Evolutionary conservation across 352 stramenopile species (phyloP), one percentile per base, ranked within the genome.

Genomic region (Globisporangium echinulatum): DNA sequence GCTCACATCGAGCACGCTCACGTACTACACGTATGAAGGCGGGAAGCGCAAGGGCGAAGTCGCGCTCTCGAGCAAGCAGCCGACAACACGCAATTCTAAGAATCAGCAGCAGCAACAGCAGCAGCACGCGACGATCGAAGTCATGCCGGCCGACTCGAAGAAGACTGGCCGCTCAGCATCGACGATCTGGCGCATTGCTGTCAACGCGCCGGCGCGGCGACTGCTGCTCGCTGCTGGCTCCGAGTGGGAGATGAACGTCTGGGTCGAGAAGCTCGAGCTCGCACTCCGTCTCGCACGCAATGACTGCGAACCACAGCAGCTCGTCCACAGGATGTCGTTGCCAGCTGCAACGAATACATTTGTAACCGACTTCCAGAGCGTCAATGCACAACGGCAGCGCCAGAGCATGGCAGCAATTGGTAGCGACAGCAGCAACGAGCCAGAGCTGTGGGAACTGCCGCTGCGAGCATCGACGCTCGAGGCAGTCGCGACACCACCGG

Each of bases 191-290:
- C 71, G 74, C 33, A 71, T 83, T 25, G 74, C 66, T 1, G 64
- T 83, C 48, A 79, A 78, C 46, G 66, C 64, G 3, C 42, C 61
- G 10, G 64, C 68, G 39, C 66, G 74, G 6, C 66, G 74, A 0
- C 47, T 80, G 40, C 53, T 83, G 17, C 48, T 83, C 11, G 67
- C 74, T 0, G 69, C 67, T 33, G 56, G 57, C 40, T 75, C 66
- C 14, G 74, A 82, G 54, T 39, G 67, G 36, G 73, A 82, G 63
- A 79, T 82, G 68, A 77, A 79, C 58, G 61, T 65, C 56, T 82
- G 73, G 73, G 69, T 74, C 52, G 66, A 76, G 47, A 64, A 71
- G 61, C 49, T 83, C 17, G 49, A 54, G 17, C 46, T 70, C 37
- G 73, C 70, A 6, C 69, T 82, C 57, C 50, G 54, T 36, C 61